A percentile compares a stretch with the other conserved stretches of the same genome.
Conservation (phyloP, 176 grass and related monocot genomes). For the Eragrostis curvula region DNA sequence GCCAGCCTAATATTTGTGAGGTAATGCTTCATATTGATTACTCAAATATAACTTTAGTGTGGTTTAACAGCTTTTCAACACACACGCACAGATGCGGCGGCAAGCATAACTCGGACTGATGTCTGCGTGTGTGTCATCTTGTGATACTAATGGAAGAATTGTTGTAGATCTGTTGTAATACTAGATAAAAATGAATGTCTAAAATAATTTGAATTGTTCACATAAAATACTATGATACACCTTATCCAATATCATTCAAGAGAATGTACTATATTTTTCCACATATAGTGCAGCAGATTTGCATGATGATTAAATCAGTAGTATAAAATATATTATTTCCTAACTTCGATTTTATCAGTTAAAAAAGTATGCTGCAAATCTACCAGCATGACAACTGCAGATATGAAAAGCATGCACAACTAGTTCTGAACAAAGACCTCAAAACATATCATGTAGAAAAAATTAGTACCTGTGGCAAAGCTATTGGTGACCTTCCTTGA, state of each 20-base stretch:
- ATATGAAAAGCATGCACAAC: constrained; percentile 5
- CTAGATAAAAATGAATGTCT: neutral
- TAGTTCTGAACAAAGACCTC: neutral
- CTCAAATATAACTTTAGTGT: neutral
- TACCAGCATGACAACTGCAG: neutral
- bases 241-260: neutral
- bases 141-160: neutral
- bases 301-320: neutral
- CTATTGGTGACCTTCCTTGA: constrained; percentile 93
- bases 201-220: constrained; percentile 3
- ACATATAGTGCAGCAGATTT: neutral
- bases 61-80: neutral
- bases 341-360: neutral
- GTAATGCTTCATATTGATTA: neutral
- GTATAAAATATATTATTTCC: neutral
- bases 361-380: neutral
- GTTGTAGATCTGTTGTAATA: neutral
- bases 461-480: constrained; percentile 74
- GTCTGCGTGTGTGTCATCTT: neutral
- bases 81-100: neutral
- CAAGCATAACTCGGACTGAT: neutral
- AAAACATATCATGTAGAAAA: constrained; percentile 4
- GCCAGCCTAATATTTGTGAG: neutral
- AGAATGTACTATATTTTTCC: neutral
- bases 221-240: neutral